Conservation (phyloP, 148 eudicot species). For the Persicaria tinctoria region DNA sequence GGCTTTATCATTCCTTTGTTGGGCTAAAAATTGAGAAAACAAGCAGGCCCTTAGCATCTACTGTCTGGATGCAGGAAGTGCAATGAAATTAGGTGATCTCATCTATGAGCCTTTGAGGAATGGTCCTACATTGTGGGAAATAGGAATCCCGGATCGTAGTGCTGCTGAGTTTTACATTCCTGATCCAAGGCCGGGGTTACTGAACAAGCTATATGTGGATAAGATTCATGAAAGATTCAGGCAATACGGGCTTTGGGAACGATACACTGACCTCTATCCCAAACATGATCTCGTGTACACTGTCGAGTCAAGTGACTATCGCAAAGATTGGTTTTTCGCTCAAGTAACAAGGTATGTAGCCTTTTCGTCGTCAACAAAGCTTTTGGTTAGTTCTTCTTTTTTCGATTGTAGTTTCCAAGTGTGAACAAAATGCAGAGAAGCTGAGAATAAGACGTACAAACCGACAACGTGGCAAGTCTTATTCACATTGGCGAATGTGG, state of each 20-base stretch:
- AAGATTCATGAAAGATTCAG: conserved; percentile 36
- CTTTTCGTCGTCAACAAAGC: not conserved
- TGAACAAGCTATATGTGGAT: conserved; percentile 22
- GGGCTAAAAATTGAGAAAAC: too few relatives aligned
- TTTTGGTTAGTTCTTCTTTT: not conserved
- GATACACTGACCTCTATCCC: conserved; percentile 51
- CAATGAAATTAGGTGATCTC: conserved; percentile 18
- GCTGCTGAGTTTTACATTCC: conserved; percentile 72
- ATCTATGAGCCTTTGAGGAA: conserved; percentile 38
- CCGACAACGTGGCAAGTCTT: conserved; percentile 55
- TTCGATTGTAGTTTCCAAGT: not conserved
- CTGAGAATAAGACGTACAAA: conserved; percentile 6
- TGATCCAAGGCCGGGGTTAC: conserved; percentile 27
- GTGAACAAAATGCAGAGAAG: conserved; percentile 25
- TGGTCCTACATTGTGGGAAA: conserved; percentile 72
- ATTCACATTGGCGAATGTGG: conserved; percentile 40
- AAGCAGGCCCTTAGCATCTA: too few relatives aligned
- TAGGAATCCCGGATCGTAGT: conserved; percentile 56
- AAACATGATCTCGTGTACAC: conserved; percentile 37
- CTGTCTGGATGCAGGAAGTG: conserved; percentile 21
- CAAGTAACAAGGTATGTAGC: conserved; percentile 37
- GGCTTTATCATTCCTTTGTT: too few relatives aligned
- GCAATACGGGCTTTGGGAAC: conserved; percentile 68
- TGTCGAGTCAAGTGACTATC: conserved; percentile 42
- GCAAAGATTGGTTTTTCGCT: conserved; percentile 55